phyloP scores from a whole-genome alignment of 495 filamentous ascomycete species.

The Penicillium argentinense region DNA sequence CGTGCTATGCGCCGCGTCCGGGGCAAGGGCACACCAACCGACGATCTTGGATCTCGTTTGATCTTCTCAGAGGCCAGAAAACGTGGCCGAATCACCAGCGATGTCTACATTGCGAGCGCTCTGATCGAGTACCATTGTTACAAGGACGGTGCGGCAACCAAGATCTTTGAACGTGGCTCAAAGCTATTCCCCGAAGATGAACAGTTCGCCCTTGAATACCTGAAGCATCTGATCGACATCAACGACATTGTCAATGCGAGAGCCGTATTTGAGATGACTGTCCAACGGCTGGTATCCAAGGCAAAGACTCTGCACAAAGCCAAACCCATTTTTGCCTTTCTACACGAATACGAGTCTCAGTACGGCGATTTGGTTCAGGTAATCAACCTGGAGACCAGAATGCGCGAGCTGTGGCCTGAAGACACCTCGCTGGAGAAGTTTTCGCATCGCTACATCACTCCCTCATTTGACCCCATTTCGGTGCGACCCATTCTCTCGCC shows the following conservation, averaged over 20 bases:
- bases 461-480: constrained; percentile 71
- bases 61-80: constrained; percentile 85
- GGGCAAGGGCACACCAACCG: constrained; percentile 77
- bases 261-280: constrained; percentile 90
- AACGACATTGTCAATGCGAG: constrained; percentile 94
- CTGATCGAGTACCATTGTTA: constrained; percentile 95
- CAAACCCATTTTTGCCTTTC: constrained; percentile 81
- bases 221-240: constrained; percentile 87
- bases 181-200: constrained; percentile 92
- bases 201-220: constrained; percentile 84
- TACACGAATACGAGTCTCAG: constrained; percentile 91
- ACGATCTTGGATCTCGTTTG: constrained; percentile 73
- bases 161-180: constrained; percentile 92
- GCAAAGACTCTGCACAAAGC: constrained; percentile 69
- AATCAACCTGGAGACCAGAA: constrained; percentile 83
- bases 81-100: constrained; percentile 81
- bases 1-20: constrained; percentile 91
- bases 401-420: constrained; percentile 87
- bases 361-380: constrained; percentile 91
- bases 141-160: constrained; percentile 84
- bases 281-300: constrained; percentile 72
- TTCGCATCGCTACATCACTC: constrained; percentile 67
- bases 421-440: constrained; percentile 77
- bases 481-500: constrained; percentile 83
- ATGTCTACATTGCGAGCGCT: constrained; percentile 90